Evolutionary conservation across 2,329 filamentous ascomycete genomes (phyloP), one percentile per base, ranked within the genome.

Genomic region (Fusarium beomiforme): DNA sequence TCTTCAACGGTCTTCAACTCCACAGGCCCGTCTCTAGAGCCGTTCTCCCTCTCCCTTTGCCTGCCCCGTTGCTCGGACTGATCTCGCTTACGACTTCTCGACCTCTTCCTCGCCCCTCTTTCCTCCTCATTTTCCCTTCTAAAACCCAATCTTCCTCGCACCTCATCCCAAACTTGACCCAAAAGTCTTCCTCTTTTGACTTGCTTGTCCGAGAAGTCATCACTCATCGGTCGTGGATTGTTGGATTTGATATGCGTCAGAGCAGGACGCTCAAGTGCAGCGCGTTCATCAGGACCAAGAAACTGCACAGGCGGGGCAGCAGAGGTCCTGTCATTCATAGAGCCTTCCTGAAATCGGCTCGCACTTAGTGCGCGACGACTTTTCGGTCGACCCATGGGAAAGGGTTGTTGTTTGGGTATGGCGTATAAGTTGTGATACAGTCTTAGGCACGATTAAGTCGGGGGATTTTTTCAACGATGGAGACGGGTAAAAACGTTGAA

Each of bases 291-390:
- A 14, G 80, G 78, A 24, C 80, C 89, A 43, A 92, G 85, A 79
- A 92, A 94, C 42, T 89, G 86, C 46, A 87, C 85, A 0, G 93
- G 93, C 31, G 93, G 93, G 64, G 86, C 88, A 64, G 89, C 87
- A 76, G 92, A 95, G 34, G 88, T 85, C 71, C 92, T 90, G 80
- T 97, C 93, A 77, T 91, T 93, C 93, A 97, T 95, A 76, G 92
- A 95, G 42, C 92, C 94, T 81, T 97, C 94, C 39, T 91, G 76
- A 87, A 97, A 85, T 81, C 89, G 78, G 83, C 89, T 84, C 41
- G 73, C 80, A 67, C 73, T 79, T 59, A 67, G 69, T 34, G 75
- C 75, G 81, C 66, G 82, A 78, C 64, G 81, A 78, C 67, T 78
- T 62, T 64, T 72, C 37, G 78, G 75, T 14, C 76, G 76, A 59